Evolutionary conservation across 257 asterid species (phyloP), one percentile per base, ranked within the genome.

Genomic region (Nicotiana obtusifolia): DNA sequence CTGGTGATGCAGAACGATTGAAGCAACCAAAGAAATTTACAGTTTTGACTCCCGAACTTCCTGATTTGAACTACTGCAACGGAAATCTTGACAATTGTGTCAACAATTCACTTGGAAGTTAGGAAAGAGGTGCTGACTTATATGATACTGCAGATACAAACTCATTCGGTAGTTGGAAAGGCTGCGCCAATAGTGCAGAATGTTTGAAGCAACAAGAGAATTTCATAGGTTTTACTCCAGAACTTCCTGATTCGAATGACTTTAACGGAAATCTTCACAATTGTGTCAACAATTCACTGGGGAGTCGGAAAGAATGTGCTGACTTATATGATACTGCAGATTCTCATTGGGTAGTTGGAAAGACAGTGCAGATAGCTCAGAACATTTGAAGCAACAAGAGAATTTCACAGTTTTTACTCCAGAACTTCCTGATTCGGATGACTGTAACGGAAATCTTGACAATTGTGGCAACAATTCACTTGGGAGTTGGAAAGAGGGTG

Each of bases 121-220:
- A 84, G 83, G 1, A 88, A 89, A 75, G 87, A 82, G 64, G 77
- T 84, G 89, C 41, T 5, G 87, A 87, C 80, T 68, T 73, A 78
- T 84, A 84, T 65, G 95, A 91, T 82, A 83, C 67, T 60, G 86
- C 83, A 17, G 97, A 92, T 83, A 82, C 93, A 33, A 87, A 90
- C 82, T 91, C 94, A 30, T 57, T 89, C 87, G 92, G 95, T 2
- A 88, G 93, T 86, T 90, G 95, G 94, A 90, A 90, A 80, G 98
- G 90, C 44, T 91, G 85, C 15, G 87, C 81, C 5, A 90, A 89
- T 37, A 0, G 49, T 26, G 77, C 26, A 61, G 65, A 84, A 81
- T n/a, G 80, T 69, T 80, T 73, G 82, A 41, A 82, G 69, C 83
- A 82, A 80, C 89, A 69, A 22, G 80, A 56, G 47, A 28, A 81